Conservation (phyloP, 2,329 filamentous ascomycete species). For the Acrocalymma vagum region DNA sequence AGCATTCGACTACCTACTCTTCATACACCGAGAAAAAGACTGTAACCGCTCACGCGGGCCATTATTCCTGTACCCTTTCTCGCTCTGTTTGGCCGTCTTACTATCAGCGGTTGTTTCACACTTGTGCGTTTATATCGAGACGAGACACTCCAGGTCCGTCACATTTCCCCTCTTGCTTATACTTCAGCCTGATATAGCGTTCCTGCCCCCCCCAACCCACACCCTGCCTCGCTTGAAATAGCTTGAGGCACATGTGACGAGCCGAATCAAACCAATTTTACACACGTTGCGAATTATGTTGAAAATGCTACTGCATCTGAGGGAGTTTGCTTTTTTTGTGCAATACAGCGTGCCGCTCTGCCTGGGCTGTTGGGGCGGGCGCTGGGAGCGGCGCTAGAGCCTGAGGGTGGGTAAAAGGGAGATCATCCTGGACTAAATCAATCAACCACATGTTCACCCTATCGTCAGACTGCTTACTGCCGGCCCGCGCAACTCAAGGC, state of each 20-base stretch:
- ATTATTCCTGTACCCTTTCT: slow-evolving; percentile 40
- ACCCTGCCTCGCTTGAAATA: slow-evolving; percentile 13
- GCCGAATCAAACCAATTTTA: too few relatives aligned
- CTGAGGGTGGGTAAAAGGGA: slow-evolving; percentile 23
- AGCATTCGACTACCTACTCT: slow-evolving; percentile 24
- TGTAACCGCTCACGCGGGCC: slow-evolving; percentile 52
- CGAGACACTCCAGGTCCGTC: slow-evolving; percentile 18
- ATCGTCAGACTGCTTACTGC: too few relatives aligned
- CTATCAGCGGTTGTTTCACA: slow-evolving; percentile 11
- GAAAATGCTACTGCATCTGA: too few relatives aligned
- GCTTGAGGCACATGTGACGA: slow-evolving; percentile 13
- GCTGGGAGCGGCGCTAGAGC: slow-evolving; percentile 13
- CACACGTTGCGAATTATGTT: neutral
- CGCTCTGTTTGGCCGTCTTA: slow-evolving; percentile 13
- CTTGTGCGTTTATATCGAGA: slow-evolving; percentile 5
- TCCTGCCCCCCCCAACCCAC: slow-evolving; percentile 15
- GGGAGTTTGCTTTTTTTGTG: neutral
- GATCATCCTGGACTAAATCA: slow-evolving; percentile 16
- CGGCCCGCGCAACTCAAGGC: too few relatives aligned
- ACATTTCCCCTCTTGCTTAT: slow-evolving; percentile 22
- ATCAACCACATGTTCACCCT: neutral
- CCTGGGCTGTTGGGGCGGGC: too few relatives aligned
- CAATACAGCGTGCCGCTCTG: neutral
- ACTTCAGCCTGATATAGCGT: slow-evolving; percentile 27
- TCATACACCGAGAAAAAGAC: slow-evolving; percentile 43